Percentiles rank a stretch among this genome's conserved stretches.
These are phyloP conservation scores for Emmonsia crescens DNA, from an alignment of 2,329 filamentous ascomycete species.

Conservation along the genomic window DNA sequence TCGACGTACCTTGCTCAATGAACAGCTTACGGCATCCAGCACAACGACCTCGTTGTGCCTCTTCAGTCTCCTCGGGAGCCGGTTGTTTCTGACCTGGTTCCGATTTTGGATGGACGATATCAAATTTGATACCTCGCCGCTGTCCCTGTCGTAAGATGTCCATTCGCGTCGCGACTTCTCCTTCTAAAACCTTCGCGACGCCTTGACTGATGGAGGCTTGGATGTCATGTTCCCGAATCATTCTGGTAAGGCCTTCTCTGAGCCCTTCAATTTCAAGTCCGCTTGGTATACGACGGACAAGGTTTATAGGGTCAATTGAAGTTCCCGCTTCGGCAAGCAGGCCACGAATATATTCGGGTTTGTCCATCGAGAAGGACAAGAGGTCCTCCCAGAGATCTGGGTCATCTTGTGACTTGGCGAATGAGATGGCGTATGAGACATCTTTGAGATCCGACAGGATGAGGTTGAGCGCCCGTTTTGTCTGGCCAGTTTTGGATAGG, in stretches of 20 bases:
- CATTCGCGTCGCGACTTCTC: conserved; percentile 80
- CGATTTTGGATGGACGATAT: conserved; percentile 42
- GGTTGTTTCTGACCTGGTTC: conserved; percentile 1
- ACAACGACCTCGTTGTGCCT: conserved; percentile 21
- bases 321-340: conserved; percentile 90
- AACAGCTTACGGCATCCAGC: conserved; percentile 31
- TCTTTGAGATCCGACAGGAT: conserved; percentile 91
- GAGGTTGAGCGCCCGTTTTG: conserved; percentile 78
- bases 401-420: conserved; percentile 88
- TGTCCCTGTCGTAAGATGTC: conserved; percentile 68
- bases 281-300: conserved; percentile 83
- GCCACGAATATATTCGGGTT: conserved; percentile 85
- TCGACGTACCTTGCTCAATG: conserved; percentile 26
- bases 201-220: conserved; percentile 87
- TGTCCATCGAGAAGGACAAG: conserved; percentile 93
- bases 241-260: conserved; percentile 73
- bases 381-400: conserved; percentile 91
- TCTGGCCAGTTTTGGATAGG: conserved; percentile 88
- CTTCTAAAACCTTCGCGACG: conserved; percentile 72
- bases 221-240: conserved; percentile 93
- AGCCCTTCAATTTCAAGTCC: conserved; percentile 87
- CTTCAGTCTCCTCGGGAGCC: not conserved
- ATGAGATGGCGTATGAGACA: conserved; percentile 83
- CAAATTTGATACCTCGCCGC: conserved; percentile 78
- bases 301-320: conserved; percentile 79